Evolutionary conservation across 2,329 filamentous ascomycete species (phyloP), one percentile per base, ranked within the genome.

Genomic region (Coccinonectria pachysandricola): DNA sequence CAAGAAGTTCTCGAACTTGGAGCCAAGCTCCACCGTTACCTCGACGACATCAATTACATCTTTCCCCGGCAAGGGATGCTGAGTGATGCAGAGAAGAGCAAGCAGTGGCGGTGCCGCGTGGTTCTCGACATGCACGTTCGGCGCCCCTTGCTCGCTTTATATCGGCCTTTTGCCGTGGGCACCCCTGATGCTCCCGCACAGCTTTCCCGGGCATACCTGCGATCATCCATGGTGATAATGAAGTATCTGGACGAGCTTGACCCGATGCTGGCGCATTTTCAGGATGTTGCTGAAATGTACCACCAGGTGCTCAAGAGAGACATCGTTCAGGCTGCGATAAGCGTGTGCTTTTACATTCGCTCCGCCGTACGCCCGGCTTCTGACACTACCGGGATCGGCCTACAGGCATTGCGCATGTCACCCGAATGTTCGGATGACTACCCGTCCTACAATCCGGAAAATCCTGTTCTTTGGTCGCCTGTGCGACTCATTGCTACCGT

Each of bases 171-270:
- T 39, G 67, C 65, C 4, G 51, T 72, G 34, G 64, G 65, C n/a
- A 56, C 60, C 4, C 45, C 56, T 5, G 63, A 66, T 27, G 62
- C 60, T 3, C 68, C 66, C 8, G 51, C 56, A 5, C 64, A 68
- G 31, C 68, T 72, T 17, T 57, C 64, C 24, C 59, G 64, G 14
- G 55, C 61, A 5, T 72, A 71, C 34, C 46, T 73, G 18, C 57
- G 64, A 25, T 71, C 66, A 0, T 70, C 64, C 3, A 68, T 71
- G 57, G 57, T 65, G 10, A 59, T 72, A n/a, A 50, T 71, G 24
- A 64, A 60, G 9, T 71, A 69, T 31, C 50, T 71, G 22, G 66
- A 71, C 34, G 66, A 71, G 34, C 46, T 71, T 5, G 65, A 71
- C 31, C 60, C 64, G 0, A 43, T 51, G 13, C 51, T 59, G 5